Evolutionary conservation across 768 basidiomycete genomes (phyloP), one percentile per base, ranked within the genome.

Genomic region (Strobilomyces confusus): DNA sequence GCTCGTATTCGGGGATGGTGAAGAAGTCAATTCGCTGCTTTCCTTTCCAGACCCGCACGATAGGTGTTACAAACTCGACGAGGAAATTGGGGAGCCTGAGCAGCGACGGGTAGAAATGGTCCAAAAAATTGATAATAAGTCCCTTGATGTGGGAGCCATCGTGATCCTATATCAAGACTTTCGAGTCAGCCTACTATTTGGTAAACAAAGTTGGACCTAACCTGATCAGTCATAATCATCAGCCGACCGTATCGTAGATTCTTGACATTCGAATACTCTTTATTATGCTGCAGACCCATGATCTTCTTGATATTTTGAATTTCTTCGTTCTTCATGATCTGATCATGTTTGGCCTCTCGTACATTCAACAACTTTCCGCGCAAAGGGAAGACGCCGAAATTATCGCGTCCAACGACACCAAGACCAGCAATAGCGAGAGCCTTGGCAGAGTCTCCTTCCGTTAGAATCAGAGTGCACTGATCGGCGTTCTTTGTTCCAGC

Each of bases 101-200:
- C 20, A 99, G 76, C 2, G 95, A 97, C 1, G 97, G 97, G 70
- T 88, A 98, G 70, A 94, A 98, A 67, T 95, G 89, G 64, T 98
- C 97, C 55, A 99, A 74, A 70, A 94, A 98, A 72, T 99, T 99
- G 75, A 99, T 95, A 45, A 99, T 79, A 9, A 98, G 81, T n/a
- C 97, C 97, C 71, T 99, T 99, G 75, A 99, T 99, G 73, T 99
- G 97, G n/a, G 97, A 98, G 48, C 97, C 97, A 72, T 99, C 97
- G 73, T 98, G 93, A 82, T 99, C 97, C 93, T 97, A 65, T 4
- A 46, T 43, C 5, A 40, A 26, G n/a, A 52, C 9, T 43, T 33
- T 20, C 7, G 43, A 37, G 38, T 43, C 48, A 46, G 32, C 15
- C 15, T 23, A 42, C 37, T 29, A 22, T 41, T 36, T 38, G 4